Conservation (phyloP, 768 basidiomycete species). For the Clavulina sp. region DNA sequence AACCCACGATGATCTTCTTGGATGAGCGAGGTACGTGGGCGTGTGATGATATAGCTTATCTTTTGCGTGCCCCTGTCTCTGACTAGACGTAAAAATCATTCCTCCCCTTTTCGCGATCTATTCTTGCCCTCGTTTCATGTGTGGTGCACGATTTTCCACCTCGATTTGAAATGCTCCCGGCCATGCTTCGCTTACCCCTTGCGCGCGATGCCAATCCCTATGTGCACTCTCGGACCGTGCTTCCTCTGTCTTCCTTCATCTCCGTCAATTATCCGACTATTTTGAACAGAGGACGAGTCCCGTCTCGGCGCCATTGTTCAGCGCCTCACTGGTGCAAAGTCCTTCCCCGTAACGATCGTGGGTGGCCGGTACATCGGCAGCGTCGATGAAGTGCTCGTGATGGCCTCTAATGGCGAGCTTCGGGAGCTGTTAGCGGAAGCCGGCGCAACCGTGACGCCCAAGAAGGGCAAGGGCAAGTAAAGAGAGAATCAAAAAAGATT, state of each 20-base stretch:
- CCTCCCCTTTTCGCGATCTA: neutral
- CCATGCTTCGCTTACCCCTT: neutral
- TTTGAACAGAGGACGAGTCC: neutral
- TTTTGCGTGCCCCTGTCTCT: too few relatives aligned
- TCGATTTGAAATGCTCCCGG: neutral
- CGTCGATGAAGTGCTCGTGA: constrained; percentile 32
- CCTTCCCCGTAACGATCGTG: constrained; percentile 51
- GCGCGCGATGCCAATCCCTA: constrained; percentile 47
- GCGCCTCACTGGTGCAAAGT: constrained; percentile 36
- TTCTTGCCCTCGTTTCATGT: neutral
- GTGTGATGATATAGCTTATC: too few relatives aligned
- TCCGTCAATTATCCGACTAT: too few relatives aligned
- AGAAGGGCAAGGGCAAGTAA: constrained; percentile 36
- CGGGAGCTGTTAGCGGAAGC: constrained; percentile 37
- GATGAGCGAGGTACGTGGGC: constrained; percentile 35
- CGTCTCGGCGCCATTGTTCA: constrained; percentile 36
- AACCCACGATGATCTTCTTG: constrained; percentile 50
- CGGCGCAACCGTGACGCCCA: constrained; percentile 34
- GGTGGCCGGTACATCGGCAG: constrained; percentile 42
- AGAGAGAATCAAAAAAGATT: neutral
- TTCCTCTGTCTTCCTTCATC: too few relatives aligned
- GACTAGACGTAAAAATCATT: too few relatives aligned
- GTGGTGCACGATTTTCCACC: neutral
- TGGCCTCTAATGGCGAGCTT: constrained; percentile 36
- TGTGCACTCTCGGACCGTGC: too few relatives aligned